Percentiles rank a stretch among this genome's conserved stretches.
Conservation (phyloP, 2,329 filamentous ascomycete species). For the Colletotrichum sp. region DNA sequence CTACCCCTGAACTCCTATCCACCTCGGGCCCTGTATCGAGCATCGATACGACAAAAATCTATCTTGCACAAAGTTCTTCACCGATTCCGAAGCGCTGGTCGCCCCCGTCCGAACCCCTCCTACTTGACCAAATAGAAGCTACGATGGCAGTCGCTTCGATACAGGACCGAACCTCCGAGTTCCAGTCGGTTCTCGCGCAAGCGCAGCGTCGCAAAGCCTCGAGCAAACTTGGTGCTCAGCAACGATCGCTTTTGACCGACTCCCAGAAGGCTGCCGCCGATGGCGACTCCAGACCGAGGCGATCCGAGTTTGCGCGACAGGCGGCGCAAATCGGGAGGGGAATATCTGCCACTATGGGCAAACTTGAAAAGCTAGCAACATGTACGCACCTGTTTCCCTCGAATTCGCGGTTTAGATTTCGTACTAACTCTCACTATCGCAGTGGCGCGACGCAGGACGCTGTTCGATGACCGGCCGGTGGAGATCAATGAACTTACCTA, state of each 20-base stretch:
- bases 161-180: constrained; percentile 96
- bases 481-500: constrained; percentile 93
- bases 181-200: constrained; percentile 87
- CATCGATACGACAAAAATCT: neutral
- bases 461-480: constrained; percentile 95
- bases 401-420: neutral
- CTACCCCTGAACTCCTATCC: neutral
- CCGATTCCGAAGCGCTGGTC: neutral
- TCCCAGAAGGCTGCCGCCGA: constrained; percentile 70
- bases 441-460: constrained; percentile 95
- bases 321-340: constrained; percentile 92
- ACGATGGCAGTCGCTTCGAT: constrained; percentile 75
- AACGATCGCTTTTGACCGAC: constrained; percentile 79
- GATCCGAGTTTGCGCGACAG: constrained; percentile 91
- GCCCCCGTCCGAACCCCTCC: neutral
- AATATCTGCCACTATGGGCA: constrained; percentile 91
- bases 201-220: constrained; percentile 81
- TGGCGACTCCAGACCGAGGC: constrained; percentile 58
- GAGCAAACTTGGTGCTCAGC: constrained; percentile 78
- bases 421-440: neutral
- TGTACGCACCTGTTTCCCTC: constrained; percentile 49
- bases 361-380: constrained; percentile 91
- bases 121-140: neutral
- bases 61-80: neutral
- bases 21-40: neutral